Base-by-base conservation (phyloP, 208 protist genomes). In the Crithidia brevicula region DNA sequence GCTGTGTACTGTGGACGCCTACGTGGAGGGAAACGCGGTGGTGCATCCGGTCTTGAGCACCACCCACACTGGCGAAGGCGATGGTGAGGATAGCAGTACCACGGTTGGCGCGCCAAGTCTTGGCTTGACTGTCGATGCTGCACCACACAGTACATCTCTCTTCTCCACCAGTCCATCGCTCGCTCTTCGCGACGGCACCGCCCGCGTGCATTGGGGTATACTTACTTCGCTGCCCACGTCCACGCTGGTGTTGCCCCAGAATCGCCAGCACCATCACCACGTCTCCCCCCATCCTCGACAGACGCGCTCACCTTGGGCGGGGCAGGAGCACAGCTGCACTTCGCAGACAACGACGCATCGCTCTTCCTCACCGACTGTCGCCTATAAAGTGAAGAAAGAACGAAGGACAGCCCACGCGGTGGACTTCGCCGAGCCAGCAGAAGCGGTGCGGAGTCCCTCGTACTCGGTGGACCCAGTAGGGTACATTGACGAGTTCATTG, bases 21-120 rank as follows among this genome's bases (percentile, higher is more conserved):
- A 66, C 38, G 67, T 79, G 16, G 73, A 79, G 38, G 51, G 60
- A 9, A 79, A 79, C 33, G 60, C 61, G 23, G 25, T 79, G 7
- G 34, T 63, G 22, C 43, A 62, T 23, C 23, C 52, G 4, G 7
- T 20, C 1, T 7, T 34, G 20, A 13, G 6, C 20, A 4, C 4
- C 20, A 10, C 23, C 16, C 25, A 15, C 11, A 27, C 23, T 20
- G 45, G 2, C 20, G 23, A 15, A 30, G 31, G 16, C 23, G 49
- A 25, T 45, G 47, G 9, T 13, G 33, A n/a, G n/a, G n/a, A n/a
- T n/a, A n/a, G n/a, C n/a, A n/a, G n/a, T n/a, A n/a, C n/a, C n/a
- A n/a, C n/a, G n/a, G n/a, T n/a, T n/a, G n/a, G n/a, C n/a, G n/a
- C n/a, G n/a, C n/a, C n/a, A n/a, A n/a, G n/a, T n/a, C n/a, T n/a